These are phyloP conservation scores for Blastobotrys malaysiensis DNA, from an alignment of 1,139 yeast species.

Conservation along the genomic window DNA sequence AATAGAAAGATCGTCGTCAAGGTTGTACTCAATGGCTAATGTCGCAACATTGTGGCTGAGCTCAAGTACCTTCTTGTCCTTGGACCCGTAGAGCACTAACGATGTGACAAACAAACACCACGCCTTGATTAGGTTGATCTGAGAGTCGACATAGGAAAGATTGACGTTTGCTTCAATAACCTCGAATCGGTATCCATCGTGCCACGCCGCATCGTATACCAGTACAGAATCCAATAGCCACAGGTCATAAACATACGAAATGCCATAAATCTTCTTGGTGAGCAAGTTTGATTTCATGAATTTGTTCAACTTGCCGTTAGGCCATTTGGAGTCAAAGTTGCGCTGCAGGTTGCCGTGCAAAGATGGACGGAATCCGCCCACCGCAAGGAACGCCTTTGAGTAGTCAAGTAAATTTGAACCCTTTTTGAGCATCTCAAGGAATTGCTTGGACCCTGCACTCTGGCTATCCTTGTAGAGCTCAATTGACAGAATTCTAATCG, in stretches of 20 bases:
- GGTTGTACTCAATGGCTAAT: constrained; percentile 48
- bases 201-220: constrained; percentile 46
- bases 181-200: constrained; percentile 42
- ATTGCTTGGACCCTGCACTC: constrained; percentile 2
- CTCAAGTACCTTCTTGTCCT: constrained; percentile 36
- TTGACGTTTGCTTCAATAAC: constrained; percentile 59
- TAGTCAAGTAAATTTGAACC: constrained; percentile 10
- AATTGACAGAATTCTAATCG: constrained; percentile 70
- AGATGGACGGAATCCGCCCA: constrained; percentile 41
- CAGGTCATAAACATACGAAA: constrained; percentile 54
- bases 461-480: constrained; percentile 50
- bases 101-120: constrained; percentile 76
- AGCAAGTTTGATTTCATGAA: constrained; percentile 34
- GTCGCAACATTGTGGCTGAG: constrained; percentile 36
- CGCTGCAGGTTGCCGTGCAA: constrained; percentile 43
- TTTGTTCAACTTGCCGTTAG: constrained; percentile 44
- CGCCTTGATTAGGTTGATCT: constrained; percentile 62
- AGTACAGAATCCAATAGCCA: constrained; percentile 59
- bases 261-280: constrained; percentile 47
- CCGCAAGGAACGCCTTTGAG: constrained; percentile 35
- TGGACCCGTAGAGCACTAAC: constrained; percentile 41
- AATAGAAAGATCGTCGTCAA: constrained; percentile 49
- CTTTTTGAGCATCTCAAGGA: constrained; percentile 2
- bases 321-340: constrained; percentile 48
- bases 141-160: constrained; percentile 61